Percentiles rank a stretch among this genome's conserved stretches.
phyloP scores from a whole-genome alignment of 1,139 yeast species.

The Suhomyces terraborum region DNA sequence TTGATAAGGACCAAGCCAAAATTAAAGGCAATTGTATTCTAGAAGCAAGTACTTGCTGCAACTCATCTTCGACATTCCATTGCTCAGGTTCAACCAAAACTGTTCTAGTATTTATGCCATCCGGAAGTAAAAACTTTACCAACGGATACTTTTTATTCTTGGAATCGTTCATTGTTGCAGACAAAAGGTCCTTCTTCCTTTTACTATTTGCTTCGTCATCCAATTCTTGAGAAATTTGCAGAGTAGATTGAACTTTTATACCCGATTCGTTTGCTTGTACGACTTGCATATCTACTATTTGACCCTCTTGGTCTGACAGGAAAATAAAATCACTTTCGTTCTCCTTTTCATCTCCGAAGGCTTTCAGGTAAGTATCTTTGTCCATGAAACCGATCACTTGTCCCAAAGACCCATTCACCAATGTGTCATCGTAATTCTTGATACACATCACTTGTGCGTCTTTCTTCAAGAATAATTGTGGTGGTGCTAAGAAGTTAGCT shows the following conservation, averaged over 20 bases:
- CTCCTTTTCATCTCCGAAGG: conserved; percentile 22
- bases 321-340: conserved; percentile 14
- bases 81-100: conserved; percentile 52
- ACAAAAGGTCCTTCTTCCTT: conserved; percentile 22
- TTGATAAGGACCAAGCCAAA: conserved; percentile 92
- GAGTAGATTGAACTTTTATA: conserved; percentile 1
- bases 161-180: conserved; percentile 36
- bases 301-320: conserved; percentile 7
- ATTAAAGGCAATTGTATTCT: conserved; percentile 74
- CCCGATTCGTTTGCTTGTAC: neutral
- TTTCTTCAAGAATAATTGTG: conserved; percentile 59
- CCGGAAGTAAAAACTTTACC: conserved; percentile 71
- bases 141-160: conserved; percentile 58
- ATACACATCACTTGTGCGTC: conserved; percentile 97
- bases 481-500: conserved; percentile 74
- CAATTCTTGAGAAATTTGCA: conserved; percentile 3
- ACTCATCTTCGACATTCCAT: conserved; percentile 47
- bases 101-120: conserved; percentile 66
- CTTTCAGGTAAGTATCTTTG: conserved; percentile 37
- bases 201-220: conserved; percentile 10
- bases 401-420: conserved; percentile 94
- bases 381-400: conserved; percentile 56
- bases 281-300: conserved; percentile 1
- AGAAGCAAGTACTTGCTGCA: conserved; percentile 31
- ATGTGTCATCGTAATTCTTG: conserved; percentile 80